These are phyloP conservation scores for Fusarium incarnatum DNA, from an alignment of 2,329 filamentous ascomycete genomes.

Conservation along the genomic window DNA sequence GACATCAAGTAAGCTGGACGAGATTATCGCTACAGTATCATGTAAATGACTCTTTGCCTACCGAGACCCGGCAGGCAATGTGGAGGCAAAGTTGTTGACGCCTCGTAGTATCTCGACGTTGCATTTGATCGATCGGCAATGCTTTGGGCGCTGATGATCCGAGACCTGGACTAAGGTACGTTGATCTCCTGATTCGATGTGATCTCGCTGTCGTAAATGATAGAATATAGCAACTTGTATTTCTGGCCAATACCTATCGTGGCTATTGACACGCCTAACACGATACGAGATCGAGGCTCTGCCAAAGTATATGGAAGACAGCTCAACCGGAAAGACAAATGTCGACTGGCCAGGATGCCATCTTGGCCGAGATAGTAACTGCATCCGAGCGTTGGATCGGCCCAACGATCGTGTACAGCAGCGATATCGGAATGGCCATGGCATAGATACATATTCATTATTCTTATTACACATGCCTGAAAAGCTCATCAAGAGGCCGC, in stretches of 20 bases:
- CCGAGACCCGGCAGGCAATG: not conserved
- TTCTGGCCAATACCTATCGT: slow-evolving; percentile 6
- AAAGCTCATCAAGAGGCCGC: not conserved
- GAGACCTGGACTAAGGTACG: slow-evolving; percentile 7
- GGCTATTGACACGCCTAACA: slow-evolving; percentile 9
- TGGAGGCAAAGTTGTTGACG: not conserved
- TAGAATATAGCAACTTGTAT: not conserved
- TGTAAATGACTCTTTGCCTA: not conserved
- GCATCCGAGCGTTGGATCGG: not conserved
- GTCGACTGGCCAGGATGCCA: not conserved
- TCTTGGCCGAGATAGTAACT: not conserved
- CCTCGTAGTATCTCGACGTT: not conserved
- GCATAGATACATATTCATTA: not conserved
- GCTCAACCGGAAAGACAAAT: not conserved
- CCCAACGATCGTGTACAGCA: not conserved
- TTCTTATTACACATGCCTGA: not conserved
- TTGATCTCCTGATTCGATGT: slow-evolving; percentile 9
- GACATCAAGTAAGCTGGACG: not conserved
- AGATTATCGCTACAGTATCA: not conserved
- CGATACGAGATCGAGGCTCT: not conserved
- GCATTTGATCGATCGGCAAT: slow-evolving; percentile 17
- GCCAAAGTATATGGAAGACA: not conserved
- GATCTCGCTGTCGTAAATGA: slow-evolving; percentile 27
- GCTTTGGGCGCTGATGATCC: slow-evolving; percentile 2
- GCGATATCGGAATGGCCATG: not conserved